Conservation (phyloP, 805 yeast genomes). For the Vanderwaltozyma polyspora region DNA sequence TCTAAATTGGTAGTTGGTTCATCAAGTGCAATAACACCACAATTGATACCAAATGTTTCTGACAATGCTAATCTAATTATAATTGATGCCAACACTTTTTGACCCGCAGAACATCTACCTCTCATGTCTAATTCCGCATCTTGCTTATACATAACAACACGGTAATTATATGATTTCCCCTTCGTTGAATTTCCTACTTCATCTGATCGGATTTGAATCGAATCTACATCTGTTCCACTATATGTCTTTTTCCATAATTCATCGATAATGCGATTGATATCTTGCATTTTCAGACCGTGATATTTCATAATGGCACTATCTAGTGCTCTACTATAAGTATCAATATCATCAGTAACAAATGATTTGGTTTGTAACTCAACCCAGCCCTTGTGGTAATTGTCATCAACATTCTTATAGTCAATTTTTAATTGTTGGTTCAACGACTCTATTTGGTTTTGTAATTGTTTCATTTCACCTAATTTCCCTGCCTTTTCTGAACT, state of each 20-base stretch:
- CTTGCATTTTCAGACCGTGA: slow-evolving; percentile 85
- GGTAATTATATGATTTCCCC: slow-evolving; percentile 71
- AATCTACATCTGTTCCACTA: slow-evolving; percentile 89
- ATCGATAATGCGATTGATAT: slow-evolving; percentile 75
- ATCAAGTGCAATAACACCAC: slow-evolving; percentile 93
- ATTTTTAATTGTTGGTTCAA: slow-evolving; percentile 49
- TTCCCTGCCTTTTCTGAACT: slow-evolving; percentile 64
- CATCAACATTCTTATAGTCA: slow-evolving; percentile 62
- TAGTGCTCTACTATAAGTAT: slow-evolving; percentile 69
- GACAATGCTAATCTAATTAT: slow-evolving; percentile 85
- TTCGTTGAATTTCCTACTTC: slow-evolving; percentile 32
- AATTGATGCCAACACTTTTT: slow-evolving; percentile 85
- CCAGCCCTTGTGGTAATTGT: slow-evolving; percentile 55
- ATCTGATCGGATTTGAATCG: slow-evolving; percentile 78
- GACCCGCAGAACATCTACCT: slow-evolving; percentile 97
- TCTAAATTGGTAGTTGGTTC: slow-evolving; percentile 97
- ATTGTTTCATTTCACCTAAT: slow-evolving; percentile 76
- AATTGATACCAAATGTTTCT: slow-evolving; percentile 88
- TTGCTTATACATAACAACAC: slow-evolving; percentile 91
- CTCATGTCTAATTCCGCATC: slow-evolving; percentile 94
- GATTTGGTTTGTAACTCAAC: slow-evolving; percentile 65
- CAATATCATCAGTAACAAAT: slow-evolving; percentile 70
- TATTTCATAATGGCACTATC: slow-evolving; percentile 90
- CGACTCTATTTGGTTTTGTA: slow-evolving; percentile 55
- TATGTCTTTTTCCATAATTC: slow-evolving; percentile 92